Percentiles rank a stretch among this genome's conserved stretches.
Conservation (phyloP, 2,329 filamentous ascomycete species). For the Chalara sp. region DNA sequence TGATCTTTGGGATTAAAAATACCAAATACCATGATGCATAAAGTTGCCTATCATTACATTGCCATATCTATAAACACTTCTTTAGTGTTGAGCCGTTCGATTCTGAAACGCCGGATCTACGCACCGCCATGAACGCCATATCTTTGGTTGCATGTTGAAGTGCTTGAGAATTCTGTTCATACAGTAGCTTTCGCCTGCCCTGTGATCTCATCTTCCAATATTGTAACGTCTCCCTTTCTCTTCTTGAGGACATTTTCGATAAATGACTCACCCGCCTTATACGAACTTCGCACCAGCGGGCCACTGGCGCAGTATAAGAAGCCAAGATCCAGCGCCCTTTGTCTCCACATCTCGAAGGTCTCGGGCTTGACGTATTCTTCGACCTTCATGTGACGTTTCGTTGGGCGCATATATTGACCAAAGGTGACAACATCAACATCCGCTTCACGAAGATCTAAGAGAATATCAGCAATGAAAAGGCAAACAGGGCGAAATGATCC, state of each 20-base stretch:
- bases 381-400: conserved; percentile 95
- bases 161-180: conserved; percentile 1
- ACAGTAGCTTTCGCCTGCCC: conserved; percentile 24
- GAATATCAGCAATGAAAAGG: background rate
- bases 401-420: conserved; percentile 99
- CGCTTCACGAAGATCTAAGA: conserved; percentile 64
- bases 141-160: too few species aligned
- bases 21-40: too few species aligned
- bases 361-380: conserved; percentile 91
- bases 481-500: conserved; percentile 10
- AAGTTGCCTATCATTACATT: too few species aligned
- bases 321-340: conserved; percentile 85
- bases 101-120: too few species aligned
- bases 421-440: conserved; percentile 95
- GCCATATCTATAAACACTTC: too few species aligned
- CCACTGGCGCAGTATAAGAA: conserved; percentile 96
- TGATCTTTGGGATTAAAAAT: too few species aligned
- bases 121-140: too few species aligned
- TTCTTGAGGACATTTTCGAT: conserved; percentile 85
- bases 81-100: too few species aligned
- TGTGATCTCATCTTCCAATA: conserved; percentile 20
- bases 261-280: conserved; percentile 97
- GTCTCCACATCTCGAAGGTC: conserved; percentile 85
- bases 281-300: conserved; percentile 86
- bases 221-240: conserved; percentile 19